These are phyloP conservation scores for Piromyces sp. DNA, from an alignment of 192 early-diverging fungal genomes.

Conservation along the genomic window DNA sequence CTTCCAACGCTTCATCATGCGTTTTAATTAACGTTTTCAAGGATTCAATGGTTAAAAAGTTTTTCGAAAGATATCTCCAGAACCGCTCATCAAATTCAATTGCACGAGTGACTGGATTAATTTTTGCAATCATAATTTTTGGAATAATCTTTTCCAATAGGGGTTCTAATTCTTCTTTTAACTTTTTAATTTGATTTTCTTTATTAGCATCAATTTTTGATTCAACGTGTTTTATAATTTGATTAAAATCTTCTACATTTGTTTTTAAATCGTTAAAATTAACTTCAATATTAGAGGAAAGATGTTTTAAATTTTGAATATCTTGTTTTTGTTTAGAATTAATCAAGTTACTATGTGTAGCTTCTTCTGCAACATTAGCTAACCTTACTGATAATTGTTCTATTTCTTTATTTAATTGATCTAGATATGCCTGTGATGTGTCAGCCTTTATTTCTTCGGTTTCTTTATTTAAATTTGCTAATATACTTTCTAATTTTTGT, in stretches of 20 bases:
- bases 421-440: neutral
- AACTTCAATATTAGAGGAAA: neutral
- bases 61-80: neutral
- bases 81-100: neutral
- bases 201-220: neutral
- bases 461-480: neutral
- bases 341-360: neutral
- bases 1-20: neutral
- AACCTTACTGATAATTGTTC: neutral
- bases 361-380: neutral
- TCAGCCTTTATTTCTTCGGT: neutral
- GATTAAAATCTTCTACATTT: neutral
- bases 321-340: neutral
- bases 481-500: neutral
- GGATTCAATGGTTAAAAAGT: neutral
- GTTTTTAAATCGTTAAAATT: neutral
- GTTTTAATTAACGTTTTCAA: neutral
- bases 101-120: neutral
- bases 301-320: neutral
- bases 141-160: neutral
- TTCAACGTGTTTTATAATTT: neutral
- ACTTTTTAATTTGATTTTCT: neutral
- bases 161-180: neutral
- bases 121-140: neutral
- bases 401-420: neutral